phyloP scores from a whole-genome alignment of 176 grass and related monocot genomes.

The Neostapfia colusana region DNA sequence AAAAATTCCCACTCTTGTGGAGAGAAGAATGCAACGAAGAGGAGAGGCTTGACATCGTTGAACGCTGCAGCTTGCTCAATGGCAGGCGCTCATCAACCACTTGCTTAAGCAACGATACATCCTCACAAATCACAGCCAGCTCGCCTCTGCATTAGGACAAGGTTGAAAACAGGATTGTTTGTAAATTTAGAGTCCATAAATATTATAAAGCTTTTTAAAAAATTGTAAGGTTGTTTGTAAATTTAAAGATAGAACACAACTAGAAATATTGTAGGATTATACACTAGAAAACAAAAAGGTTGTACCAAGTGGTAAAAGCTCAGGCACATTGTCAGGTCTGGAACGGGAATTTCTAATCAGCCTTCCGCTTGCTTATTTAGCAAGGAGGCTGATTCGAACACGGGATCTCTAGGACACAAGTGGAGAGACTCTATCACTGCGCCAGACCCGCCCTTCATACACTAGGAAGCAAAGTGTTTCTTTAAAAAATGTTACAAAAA shows the following conservation, averaged over 20 bases:
- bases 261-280: neutral
- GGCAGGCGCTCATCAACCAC: constrained; percentile 50
- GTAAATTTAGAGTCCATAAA: neutral
- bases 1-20: constrained; percentile 41
- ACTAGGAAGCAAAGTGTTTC: too few species aligned
- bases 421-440: too few species aligned
- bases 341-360: too few species aligned
- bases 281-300: neutral
- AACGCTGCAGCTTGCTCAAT: constrained; percentile 47
- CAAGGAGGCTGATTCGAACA: too few species aligned
- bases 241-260: neutral
- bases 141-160: constrained; percentile 51
- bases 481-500: neutral
- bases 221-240: neutral
- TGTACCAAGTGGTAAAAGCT: too few species aligned
- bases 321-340: too few species aligned
- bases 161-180: neutral
- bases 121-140: constrained; percentile 54
- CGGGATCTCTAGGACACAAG: too few species aligned
- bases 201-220: neutral
- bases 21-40: constrained; percentile 48
- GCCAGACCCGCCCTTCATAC: too few species aligned
- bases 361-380: too few species aligned
- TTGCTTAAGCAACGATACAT: constrained; percentile 48
- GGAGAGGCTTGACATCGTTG: constrained; percentile 44